Base-by-base conservation (phyloP, 31 red algal genomes). In the Bonnemaisonia californica region DNA sequence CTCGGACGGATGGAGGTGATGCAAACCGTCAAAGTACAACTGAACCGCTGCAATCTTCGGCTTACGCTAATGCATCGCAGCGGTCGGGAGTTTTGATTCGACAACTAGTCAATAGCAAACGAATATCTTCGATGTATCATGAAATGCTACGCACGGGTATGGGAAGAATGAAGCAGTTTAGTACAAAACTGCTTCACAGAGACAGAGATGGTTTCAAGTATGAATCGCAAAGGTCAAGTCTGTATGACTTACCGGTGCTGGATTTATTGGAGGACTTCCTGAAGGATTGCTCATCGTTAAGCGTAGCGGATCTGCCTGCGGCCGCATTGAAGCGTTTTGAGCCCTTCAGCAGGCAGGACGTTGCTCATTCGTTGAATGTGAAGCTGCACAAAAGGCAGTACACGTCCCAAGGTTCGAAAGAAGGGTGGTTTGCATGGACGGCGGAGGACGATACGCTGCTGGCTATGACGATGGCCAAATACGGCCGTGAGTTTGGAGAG, bases 401-500 rank as follows among this genome's bases (percentile, higher is more conserved):
- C 47, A 59, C 71, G 1, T 48, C 58, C 3, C 34, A 56, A 34
- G 58, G 38, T 11, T 24, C 55, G 18, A 55, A 62, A 13, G 31
- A 59, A 21, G 75, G 76, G 2, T 80, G 84, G 75, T 79, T 64
- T 69, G 55, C 56, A 19, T 90, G 86, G 78, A 77, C 47, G 30
- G 56, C 77, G 27, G 69, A 74, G 41, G 89, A 91, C 70, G 89
- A 91, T 54, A 72, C 13, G 19, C 56, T 91, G 3, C 56, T 91
- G 3, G 89, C 89, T 1, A 62, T 91, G 48, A 91, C 80, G 42
- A 85, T 91, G n/a, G 73, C 74, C 1, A 79, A 80, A 60, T 85
- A 91, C 34, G 81, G 80, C 26, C 38, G 80, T 16, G 89, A 91
- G 22, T 26, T 84, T 22, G 80, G 34, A 3, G 80, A 84, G 33